Conservation (phyloP, 2,329 filamentous ascomycete species). For the Blastomyces parvus region DNA sequence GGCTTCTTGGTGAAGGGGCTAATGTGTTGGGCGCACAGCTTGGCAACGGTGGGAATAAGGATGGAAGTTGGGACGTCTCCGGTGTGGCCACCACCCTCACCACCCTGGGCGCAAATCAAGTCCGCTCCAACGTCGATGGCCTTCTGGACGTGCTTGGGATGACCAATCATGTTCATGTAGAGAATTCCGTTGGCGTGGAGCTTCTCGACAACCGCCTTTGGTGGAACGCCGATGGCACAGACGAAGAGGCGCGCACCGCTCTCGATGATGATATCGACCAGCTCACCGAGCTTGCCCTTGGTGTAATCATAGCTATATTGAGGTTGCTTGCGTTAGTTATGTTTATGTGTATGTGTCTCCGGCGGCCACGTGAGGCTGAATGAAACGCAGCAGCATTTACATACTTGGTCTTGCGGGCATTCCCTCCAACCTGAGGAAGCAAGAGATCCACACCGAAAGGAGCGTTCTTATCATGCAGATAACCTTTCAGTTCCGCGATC, state of each 20-base stretch:
- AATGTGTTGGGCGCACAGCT: conserved; percentile 69
- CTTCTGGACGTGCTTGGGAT: conserved; percentile 98
- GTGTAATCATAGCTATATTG: conserved; percentile 87
- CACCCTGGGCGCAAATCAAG: conserved; percentile 96
- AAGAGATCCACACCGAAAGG: conserved; percentile 93
- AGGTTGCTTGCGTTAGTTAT: not conserved
- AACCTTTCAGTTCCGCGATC: conserved; percentile 86
- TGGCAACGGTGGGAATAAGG: conserved; percentile 84
- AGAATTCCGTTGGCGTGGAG: conserved; percentile 80
- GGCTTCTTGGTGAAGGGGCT: conserved; percentile 77
- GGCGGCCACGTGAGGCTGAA: not conserved
- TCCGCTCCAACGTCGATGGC: conserved; percentile 85
- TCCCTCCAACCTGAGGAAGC: conserved; percentile 88
- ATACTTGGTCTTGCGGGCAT: conserved; percentile 86
- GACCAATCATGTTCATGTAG: conserved; percentile 99
- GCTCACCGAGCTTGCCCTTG: conserved; percentile 90
- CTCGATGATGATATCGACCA: conserved; percentile 87
- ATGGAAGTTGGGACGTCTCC: conserved; percentile 86
- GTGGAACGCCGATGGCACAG: conserved; percentile 88
- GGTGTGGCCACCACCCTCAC: conserved; percentile 93
- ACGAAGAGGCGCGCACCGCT: conserved; percentile 89
- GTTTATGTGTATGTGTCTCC: not conserved
- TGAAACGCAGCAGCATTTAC: not conserved
- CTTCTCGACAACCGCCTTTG: conserved; percentile 77
- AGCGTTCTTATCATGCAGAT: conserved; percentile 78